Conservation (phyloP, 768 basidiomycete genomes). For the Russula sp. region DNA sequence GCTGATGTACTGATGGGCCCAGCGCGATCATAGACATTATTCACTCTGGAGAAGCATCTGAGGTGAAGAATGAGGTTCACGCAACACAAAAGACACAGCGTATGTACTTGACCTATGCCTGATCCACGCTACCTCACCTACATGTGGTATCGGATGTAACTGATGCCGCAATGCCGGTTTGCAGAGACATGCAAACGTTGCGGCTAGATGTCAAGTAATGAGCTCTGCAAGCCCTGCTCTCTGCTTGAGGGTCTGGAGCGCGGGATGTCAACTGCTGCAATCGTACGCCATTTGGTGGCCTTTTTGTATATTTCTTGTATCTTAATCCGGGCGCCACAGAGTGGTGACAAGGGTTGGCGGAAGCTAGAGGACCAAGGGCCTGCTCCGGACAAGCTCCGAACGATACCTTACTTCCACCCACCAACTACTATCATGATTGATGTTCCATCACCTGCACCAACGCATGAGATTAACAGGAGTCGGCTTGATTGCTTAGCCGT, state of each 20-base stretch:
- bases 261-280: constrained; percentile 42
- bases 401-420: constrained; percentile 62
- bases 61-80: constrained; percentile 78
- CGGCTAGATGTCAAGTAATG: too few relatives aligned
- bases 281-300: constrained; percentile 37
- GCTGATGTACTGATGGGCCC: too few relatives aligned
- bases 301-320: background rate
- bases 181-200: constrained; percentile 87
- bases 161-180: background rate
- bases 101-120: constrained; percentile 34
- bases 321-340: constrained; percentile 35
- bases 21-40: too few relatives aligned
- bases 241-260: constrained; percentile 86
- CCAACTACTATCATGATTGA: constrained; percentile 27
- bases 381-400: too few relatives aligned
- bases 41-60: too few relatives aligned
- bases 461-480: background rate
- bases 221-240: constrained; percentile 93
- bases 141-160: background rate
- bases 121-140: too few relatives aligned
- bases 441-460: background rate
- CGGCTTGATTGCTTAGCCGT: background rate
- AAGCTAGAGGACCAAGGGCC: constrained; percentile 52
- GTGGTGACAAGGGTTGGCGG: constrained; percentile 59
- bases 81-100: constrained; percentile 78